These are phyloP conservation scores for Fusarium poae DNA, from an alignment of 2,329 filamentous ascomycete genomes.

Conservation along the genomic window DNA sequence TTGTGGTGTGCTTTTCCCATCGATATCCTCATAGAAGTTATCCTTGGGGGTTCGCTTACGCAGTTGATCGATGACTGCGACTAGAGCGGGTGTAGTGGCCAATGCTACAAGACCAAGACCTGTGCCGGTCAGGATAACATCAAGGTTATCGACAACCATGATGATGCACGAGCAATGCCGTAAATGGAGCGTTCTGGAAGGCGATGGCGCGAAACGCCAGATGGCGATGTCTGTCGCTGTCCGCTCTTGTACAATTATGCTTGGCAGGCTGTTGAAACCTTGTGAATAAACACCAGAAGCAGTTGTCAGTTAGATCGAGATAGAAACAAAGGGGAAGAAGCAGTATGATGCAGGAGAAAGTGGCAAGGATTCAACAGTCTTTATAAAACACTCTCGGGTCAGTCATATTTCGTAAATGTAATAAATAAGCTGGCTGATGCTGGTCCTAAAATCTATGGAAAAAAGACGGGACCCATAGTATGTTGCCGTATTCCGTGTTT, in stretches of 20 bases:
- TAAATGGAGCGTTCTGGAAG: background rate
- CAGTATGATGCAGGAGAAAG: conserved; percentile 1
- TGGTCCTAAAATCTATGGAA: conserved; percentile 7
- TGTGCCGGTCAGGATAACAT: conserved; percentile 50
- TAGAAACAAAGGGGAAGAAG: conserved; percentile 2
- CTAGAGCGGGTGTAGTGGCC: conserved; percentile 55
- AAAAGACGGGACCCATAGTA: conserved; percentile 27
- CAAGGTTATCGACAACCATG: conserved; percentile 35
- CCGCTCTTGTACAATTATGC: conserved; percentile 4
- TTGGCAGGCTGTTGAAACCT: conserved; percentile 1
- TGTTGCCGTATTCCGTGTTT: conserved; percentile 1
- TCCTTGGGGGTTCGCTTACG: conserved; percentile 56
- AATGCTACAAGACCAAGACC: conserved; percentile 55
- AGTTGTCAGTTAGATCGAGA: conserved; percentile 1
- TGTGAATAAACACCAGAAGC: background rate
- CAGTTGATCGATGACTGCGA: conserved; percentile 53
- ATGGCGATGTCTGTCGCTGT: background rate
- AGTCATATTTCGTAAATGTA: conserved; percentile 33
- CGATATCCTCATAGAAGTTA: conserved; percentile 74
- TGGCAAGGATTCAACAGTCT: conserved; percentile 19
- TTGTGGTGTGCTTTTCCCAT: conserved; percentile 76
- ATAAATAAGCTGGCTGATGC: conserved; percentile 35
- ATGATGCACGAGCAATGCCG: conserved; percentile 2
- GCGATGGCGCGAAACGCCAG: conserved; percentile 27
- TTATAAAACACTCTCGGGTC: conserved; percentile 19